Evolutionary conservation across 2,329 filamentous ascomycete genomes (phyloP).

Genomic region (Aureobasidium sp.): DNA sequence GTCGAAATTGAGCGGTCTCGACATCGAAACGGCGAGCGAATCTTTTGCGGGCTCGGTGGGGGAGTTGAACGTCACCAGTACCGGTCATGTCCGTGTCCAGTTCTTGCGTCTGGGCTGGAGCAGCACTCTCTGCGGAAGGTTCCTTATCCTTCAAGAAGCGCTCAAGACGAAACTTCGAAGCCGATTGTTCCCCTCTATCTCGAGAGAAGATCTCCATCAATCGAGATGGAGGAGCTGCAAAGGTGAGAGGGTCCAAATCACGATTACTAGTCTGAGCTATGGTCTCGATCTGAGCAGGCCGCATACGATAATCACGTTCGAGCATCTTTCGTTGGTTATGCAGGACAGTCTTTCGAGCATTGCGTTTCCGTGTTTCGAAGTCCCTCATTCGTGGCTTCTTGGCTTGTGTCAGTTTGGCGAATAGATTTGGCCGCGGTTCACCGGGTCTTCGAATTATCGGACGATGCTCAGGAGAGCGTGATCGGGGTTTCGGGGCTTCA

Average conservation of each 20-base stretch:
- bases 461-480: no score
- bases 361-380: not conserved
- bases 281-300: constrained; percentile 6
- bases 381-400: not conserved
- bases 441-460: not conserved
- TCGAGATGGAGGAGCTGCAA: constrained; percentile 2
- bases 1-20: constrained; percentile 37
- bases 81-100: not conserved
- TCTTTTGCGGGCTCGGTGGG: constrained; percentile 21
- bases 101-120: not conserved
- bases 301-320: constrained; percentile 6
- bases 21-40: constrained; percentile 39
- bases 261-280: not conserved
- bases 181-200: not conserved
- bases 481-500: no score
- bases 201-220: constrained; percentile 18
- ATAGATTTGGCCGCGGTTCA: not conserved
- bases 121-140: not conserved
- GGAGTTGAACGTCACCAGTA: constrained; percentile 6
- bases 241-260: not conserved
- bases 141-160: constrained; percentile 16
- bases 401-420: not conserved
- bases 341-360: not conserved
- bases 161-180: constrained; percentile 23
- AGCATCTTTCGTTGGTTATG: not conserved